Base-by-base conservation (phyloP, 345 rosid species). In the Citrus glauca region DNA sequence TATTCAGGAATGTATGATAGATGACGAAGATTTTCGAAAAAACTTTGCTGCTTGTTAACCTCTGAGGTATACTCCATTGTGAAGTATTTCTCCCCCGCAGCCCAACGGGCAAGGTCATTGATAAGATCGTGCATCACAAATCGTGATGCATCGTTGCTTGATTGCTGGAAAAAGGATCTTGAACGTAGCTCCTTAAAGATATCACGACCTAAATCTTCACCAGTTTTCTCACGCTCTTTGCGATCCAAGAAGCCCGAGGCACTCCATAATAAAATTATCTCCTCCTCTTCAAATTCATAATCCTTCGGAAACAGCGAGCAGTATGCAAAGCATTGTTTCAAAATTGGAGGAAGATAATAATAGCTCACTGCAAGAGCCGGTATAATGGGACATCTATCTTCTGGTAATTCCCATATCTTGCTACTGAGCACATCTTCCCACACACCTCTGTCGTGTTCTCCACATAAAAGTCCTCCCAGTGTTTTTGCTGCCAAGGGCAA, bases 111-210 rank as follows among this genome's bases (percentile, higher is more conserved):
- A 57, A 78, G 73, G 62, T 78, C 71, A 2, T 37, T 60, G 16
- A 78, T 2, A 10, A 42, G 48, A 25, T 71, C 71, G 6, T 78
- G 77, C 81, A 78, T 78, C 1, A 72, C 19, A 53, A 71, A 78
- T 16, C 38, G 10, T 14, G 64, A 30, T 11, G 19, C 0, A 32
- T 68, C 5, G 0, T 0, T 8, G 33, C 24, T 28, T 22, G 69
- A 57, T 69, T 14, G 30, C 11, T 71, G 37, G 7, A 78, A 72
- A 8, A 78, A 71, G 1, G 53, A 78, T 64, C 55, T 68, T 40
- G 71, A 24, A 9, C 2, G 27, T 2, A 40, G 20, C 7, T 40
- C 32, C 0, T 40, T 0, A 24, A 68, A 40, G 24, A 9, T 32
- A 11, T 50, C 1, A 0, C 6, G 2, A 24, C 81, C 70, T 5